Base-by-base conservation (phyloP, 768 basidiomycete species). In the Mycena floridula region DNA sequence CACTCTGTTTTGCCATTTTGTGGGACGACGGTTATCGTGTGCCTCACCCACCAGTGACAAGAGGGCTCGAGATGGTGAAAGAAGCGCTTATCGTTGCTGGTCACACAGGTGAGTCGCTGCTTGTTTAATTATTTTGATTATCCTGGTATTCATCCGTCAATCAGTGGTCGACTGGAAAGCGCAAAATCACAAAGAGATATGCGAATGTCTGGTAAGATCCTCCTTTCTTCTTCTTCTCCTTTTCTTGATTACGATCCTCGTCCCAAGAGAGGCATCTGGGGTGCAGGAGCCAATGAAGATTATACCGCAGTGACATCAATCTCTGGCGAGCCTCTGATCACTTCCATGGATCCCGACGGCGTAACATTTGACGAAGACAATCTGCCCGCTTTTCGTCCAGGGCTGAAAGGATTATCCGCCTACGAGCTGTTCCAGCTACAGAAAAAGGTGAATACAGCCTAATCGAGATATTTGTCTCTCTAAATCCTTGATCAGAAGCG, bases 111-210 rank as follows among this genome's bases (percentile, higher is more conserved):
- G 40, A 27, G 65, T 39, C n/a, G n/a, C 9, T 16, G 22, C 13
- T 15, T 16, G 27, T 27, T 26, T 39, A 25, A 20, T 13, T 12
- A 8, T 13, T 40, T 6, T 24, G 13, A 16, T 22, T 12, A 20
- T 20, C 37, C 8, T 12, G 8, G 5, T 22, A 22, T 23, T 40
- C 16, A 42, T 35, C 7, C 32, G 27, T 9, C 9, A 15, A 39
- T 39, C 23, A 85, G 88, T 89, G 15, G 70, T 89, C 41, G 77
- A 85, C 41, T 90, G 85, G 85, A 60, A 69, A 27, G 77, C 80
- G 0, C 55, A 69, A 28, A 70, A 79, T 25, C 80, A 84, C 50
- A 45, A 47, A 7, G 73, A 76, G 44, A 65, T 85, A 2, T 56
- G 55, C 39, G 49, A 64, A 47, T 68, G 66, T 48, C 62, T 67